A percentile compares a stretch with the other conserved stretches of the same genome.
phyloP scores from a whole-genome alignment of 352 stramenopile genomes.

The Pythium monospermum region DNA sequence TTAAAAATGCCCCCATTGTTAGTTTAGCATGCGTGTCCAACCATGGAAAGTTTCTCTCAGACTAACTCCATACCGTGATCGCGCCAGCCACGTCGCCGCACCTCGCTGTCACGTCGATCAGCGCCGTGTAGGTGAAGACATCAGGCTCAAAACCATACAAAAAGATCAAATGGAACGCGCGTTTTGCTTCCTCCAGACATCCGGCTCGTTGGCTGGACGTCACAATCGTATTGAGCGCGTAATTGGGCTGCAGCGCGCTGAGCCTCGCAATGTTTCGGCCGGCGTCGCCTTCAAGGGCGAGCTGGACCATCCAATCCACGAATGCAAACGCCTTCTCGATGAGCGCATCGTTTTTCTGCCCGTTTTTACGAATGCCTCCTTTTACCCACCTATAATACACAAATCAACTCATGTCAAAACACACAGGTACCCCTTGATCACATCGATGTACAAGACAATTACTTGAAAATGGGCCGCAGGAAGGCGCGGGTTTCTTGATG shows the following conservation, averaged over 20 bases:
- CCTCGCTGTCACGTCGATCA: constrained; percentile 69
- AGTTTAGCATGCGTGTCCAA: too few species aligned
- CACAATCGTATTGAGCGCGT: constrained; percentile 76
- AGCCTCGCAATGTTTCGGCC: constrained; percentile 35
- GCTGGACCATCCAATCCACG: constrained; percentile 62
- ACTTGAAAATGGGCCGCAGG: constrained; percentile 62
- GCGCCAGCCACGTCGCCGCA: constrained; percentile 38
- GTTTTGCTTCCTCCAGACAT: constrained; percentile 45
- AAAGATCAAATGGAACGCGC: constrained; percentile 49
- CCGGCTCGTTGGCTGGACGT: constrained; percentile 66
- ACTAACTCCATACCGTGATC: constrained; percentile 46
- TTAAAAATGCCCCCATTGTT: neutral
- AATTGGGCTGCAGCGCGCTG: constrained; percentile 47
- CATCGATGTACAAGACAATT: neutral
- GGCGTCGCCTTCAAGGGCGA: constrained; percentile 40
- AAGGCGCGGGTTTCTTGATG: constrained; percentile 55
- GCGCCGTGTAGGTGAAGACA: constrained; percentile 77
- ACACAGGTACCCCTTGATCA: neutral
- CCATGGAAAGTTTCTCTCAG: too few species aligned
- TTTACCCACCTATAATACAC: constrained; percentile 55
- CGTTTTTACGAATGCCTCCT: constrained; percentile 51
- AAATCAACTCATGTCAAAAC: neutral
- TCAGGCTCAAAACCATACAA: constrained; percentile 57
- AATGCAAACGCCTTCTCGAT: constrained; percentile 66
- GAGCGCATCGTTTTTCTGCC: constrained; percentile 39